Base-by-base conservation (phyloP, 257 asterid species). In the Solanum chiquidenum region DNA sequence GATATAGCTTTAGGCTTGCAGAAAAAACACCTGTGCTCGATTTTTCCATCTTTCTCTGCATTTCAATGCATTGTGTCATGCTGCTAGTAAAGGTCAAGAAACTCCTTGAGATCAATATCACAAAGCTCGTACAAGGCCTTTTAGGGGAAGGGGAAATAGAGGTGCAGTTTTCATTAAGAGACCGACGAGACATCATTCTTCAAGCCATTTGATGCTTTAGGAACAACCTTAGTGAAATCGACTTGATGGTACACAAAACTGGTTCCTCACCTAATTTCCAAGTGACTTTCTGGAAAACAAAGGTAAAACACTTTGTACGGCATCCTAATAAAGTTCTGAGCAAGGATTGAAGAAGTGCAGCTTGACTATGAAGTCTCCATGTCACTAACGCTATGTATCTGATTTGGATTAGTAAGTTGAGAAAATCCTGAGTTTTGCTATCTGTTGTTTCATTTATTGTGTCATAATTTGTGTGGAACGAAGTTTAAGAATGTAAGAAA, bases 21-120 rank as follows among this genome's bases (percentile, higher is more conserved):
- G 98, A 92, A 88, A 96, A 97, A 29, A 92, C 46, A 49, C 98
- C 98, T 0, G 92, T 87, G 89, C 38, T 86, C 12, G 95, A 95
- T 92, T 89, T 96, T 82, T 93, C 91, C 99, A 97, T 94, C 95
- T 92, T 96, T 86, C 96, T 93, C 99, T 97, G 98, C 91, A 92
- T 88, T 55, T 85, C 34, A 90, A 90, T 40, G 76, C 89, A 74
- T 64, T 60, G n/a, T 27, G 83, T 86, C 86, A 87, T 27, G 72
- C 76, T 35, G 69, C 85, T 82, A 60, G 82, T 82, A 83, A 89
- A 88, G 58, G 88, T 38, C 73, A 55, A 52, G 29, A 21, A 31
- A 37, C 27, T 29, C 84, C 64, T 79, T 79, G 66, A 79, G 25
- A 79, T 44, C 38, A 79, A 25, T 4, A 42, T 42, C 64, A 42